A percentile compares a stretch with the other conserved stretches of the same genome.
These are phyloP conservation scores for Erodium moschatum DNA, from an alignment of 441 rosid genomes.

Conservation along the genomic window DNA sequence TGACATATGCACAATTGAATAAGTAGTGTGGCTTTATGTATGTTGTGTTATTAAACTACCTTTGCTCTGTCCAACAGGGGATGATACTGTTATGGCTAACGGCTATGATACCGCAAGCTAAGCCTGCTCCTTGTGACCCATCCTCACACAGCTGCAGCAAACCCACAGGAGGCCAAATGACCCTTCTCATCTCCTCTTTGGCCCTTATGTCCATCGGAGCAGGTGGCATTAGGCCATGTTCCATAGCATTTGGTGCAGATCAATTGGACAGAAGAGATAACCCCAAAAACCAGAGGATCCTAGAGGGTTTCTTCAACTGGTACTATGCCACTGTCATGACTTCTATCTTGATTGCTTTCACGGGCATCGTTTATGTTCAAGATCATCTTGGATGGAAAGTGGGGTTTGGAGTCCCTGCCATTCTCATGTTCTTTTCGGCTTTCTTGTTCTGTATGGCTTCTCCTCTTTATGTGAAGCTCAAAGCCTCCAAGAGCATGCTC, in stretches of 20 bases:
- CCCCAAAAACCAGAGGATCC: constrained; percentile 53
- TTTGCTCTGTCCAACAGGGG: constrained; percentile 38
- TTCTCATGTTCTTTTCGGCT: constrained; percentile 52
- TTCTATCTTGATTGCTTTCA: constrained; percentile 55
- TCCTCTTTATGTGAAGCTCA: constrained; percentile 51
- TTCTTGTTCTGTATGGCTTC: constrained; percentile 57
- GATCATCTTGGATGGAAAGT: constrained; percentile 68
- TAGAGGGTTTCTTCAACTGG: constrained; percentile 85
- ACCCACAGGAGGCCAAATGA: constrained; percentile 45
- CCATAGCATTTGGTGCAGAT: constrained; percentile 88
- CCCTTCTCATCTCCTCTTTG: constrained; percentile 43
- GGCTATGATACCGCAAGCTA: constrained; percentile 50
- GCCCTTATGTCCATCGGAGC: constrained; percentile 72
- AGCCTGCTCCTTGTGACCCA: constrained; percentile 44
- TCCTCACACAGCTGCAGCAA: constrained; percentile 34
- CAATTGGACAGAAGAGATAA: constrained; percentile 57
- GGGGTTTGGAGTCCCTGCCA: constrained; percentile 75
- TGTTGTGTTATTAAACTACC: background rate
- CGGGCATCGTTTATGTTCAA: constrained; percentile 75
- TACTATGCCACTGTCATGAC: constrained; percentile 67
- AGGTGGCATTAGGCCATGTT: constrained; percentile 88
- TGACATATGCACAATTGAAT: background rate
- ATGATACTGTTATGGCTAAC: constrained; percentile 64
- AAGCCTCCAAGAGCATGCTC: constrained; percentile 47
- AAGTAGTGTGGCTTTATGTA: background rate